These are phyloP conservation scores for Neonectria hederae DNA, from an alignment of 2,329 filamentous ascomycete species.

Conservation along the genomic window DNA sequence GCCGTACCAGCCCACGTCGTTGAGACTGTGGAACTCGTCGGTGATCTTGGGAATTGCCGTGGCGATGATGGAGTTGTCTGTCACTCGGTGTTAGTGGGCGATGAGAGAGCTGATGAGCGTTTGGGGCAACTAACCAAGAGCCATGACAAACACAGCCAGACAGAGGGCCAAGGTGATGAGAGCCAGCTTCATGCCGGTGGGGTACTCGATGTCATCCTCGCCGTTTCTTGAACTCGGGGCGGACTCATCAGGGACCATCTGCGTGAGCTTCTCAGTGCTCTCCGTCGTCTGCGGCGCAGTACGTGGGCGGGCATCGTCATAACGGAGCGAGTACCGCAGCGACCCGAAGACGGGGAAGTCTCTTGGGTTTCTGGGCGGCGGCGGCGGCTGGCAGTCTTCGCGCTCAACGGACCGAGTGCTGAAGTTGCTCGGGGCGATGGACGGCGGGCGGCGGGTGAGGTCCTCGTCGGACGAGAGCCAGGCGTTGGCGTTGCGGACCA, in stretches of 20 bases:
- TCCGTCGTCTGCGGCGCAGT: constrained; percentile 31
- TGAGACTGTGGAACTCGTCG: constrained; percentile 53
- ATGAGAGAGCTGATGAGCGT: no score
- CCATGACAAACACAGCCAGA: constrained; percentile 53
- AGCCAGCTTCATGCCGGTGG: constrained; percentile 39
- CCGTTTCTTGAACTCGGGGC: not conserved
- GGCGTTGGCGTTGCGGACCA: constrained; percentile 34
- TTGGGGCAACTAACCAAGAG: constrained; percentile 44
- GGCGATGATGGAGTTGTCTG: constrained; percentile 54
- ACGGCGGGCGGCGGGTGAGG: constrained; percentile 33
- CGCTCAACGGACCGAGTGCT: constrained; percentile 34
- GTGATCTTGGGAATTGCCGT: constrained; percentile 57
- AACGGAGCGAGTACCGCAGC: constrained; percentile 36
- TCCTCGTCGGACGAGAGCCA: constrained; percentile 41
- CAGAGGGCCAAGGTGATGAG: constrained; percentile 51
- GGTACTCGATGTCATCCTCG: constrained; percentile 31
- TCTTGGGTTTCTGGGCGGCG: constrained; percentile 18
- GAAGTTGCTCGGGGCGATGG: constrained; percentile 37
- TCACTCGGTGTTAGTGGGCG: constrained; percentile 10
- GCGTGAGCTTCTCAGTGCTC: constrained; percentile 43
- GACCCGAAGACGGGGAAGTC: constrained; percentile 37
- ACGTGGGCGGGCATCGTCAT: constrained; percentile 33
- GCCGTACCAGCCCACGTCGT: constrained; percentile 62
- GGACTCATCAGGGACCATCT: constrained; percentile 10
- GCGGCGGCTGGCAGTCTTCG: constrained; percentile 24